Conservation (phyloP, 1,139 yeast species). For the Lodderomyces elongisporus region DNA sequence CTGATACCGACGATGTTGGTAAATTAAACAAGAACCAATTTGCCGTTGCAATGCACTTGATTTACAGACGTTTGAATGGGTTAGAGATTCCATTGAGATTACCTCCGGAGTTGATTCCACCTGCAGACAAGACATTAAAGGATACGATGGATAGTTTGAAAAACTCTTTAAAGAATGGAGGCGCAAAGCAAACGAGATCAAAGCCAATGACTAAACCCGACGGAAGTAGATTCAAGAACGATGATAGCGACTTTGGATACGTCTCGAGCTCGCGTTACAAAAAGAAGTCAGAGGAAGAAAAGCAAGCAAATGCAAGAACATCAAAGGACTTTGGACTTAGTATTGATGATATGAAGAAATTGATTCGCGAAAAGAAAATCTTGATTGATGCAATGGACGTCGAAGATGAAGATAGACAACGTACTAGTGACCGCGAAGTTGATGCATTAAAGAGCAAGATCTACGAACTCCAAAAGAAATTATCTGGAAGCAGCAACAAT, state of each 20-base stretch:
- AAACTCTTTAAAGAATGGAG: constrained; percentile 36
- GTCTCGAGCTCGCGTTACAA: constrained; percentile 66
- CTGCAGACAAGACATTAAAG: constrained; percentile 62
- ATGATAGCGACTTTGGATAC: constrained; percentile 59
- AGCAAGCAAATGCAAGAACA: constrained; percentile 16
- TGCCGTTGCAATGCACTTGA: constrained; percentile 80
- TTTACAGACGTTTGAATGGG: constrained; percentile 70
- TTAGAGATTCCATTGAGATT: constrained; percentile 65
- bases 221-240: constrained; percentile 64
- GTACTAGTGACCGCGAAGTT: constrained; percentile 29
- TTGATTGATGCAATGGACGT: constrained; percentile 69
- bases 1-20: constrained; percentile 67
- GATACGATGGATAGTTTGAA: constrained; percentile 42
- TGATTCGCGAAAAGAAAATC: constrained; percentile 65
- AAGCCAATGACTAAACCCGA: constrained; percentile 29
- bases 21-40: constrained; percentile 73
- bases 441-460: constrained; percentile 62
- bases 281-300: constrained; percentile 19
- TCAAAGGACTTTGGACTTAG: constrained; percentile 30
- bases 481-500: constrained; percentile 23
- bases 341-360: constrained; percentile 53
- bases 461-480: constrained; percentile 46
- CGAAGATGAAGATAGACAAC: constrained; percentile 44
- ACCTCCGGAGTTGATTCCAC: constrained; percentile 72
- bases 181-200: constrained; percentile 23